phyloP scores from a whole-genome alignment of 345 rosid genomes.

The Cochlearia excelsa region DNA sequence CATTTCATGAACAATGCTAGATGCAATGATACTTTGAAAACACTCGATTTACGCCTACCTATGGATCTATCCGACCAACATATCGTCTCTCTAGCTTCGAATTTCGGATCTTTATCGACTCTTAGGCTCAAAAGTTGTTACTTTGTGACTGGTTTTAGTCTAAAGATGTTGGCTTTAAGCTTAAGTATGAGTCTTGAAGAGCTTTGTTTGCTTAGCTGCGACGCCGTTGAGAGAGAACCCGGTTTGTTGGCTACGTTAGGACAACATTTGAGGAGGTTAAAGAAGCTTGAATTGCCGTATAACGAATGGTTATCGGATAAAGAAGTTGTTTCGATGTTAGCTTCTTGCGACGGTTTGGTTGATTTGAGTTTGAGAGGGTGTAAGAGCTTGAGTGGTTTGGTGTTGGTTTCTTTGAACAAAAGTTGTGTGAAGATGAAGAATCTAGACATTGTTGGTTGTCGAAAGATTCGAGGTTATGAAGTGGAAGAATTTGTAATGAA shows the following conservation, averaged over 20 bases:
- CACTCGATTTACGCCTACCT: conserved; percentile 73
- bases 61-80: conserved; percentile 75
- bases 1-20: conserved; percentile 55
- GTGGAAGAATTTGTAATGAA: conserved; percentile 52
- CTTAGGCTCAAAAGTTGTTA: conserved; percentile 74
- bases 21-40: conserved; percentile 42
- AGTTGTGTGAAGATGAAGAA: conserved; percentile 50
- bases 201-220: conserved; percentile 64
- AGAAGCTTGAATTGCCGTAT: conserved; percentile 56
- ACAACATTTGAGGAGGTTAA: conserved; percentile 56
- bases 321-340: conserved; percentile 67
- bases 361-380: conserved; percentile 75
- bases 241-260: conserved; percentile 82
- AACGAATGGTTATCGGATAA: conserved; percentile 69
- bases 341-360: conserved; percentile 49
- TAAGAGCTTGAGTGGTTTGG: conserved; percentile 41
- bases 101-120: conserved; percentile 45
- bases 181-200: conserved; percentile 54
- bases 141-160: conserved; percentile 73
- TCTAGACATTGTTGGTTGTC: conserved; percentile 55
- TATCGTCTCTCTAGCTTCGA: conserved; percentile 50
- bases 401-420: conserved; percentile 47
- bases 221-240: conserved; percentile 61
- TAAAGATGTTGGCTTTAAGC: conserved; percentile 53
- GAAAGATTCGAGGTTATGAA: conserved; percentile 42